Base-by-base conservation (phyloP, 768 basidiomycete species). In the Lyophyllum shimeji region DNA sequence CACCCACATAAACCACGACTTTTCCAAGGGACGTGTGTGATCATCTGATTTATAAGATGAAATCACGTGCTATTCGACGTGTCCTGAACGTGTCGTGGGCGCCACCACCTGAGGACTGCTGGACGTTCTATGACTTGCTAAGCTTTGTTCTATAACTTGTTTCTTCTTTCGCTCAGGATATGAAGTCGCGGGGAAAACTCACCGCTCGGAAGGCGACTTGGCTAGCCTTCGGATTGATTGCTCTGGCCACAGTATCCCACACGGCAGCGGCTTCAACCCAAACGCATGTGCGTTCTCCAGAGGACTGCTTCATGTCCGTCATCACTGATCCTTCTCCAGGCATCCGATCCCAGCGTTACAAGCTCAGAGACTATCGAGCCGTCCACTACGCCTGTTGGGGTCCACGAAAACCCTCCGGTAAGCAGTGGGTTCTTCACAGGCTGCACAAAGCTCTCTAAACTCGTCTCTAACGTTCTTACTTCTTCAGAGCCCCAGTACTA, bases 161-260 rank as follows among this genome's bases (percentile, higher is more conserved):
- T 24, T 50, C 12, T 33, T 54, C 39, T 13, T 43, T 12, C 50
- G 23, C 17, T 31, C 12, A 24, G 27, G 37, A 39, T 23, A 66
- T 66, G 67, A 65, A 65, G 50, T 51, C 60, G 42, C 65, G 64
- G 62, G 66, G 63, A 56, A 71, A 69, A 60, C 60, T 68, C 48
- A 72, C 65, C 60, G 67, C 73, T 53, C 66, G 75, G 61, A 81
- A 79, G 63, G 81, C 81, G 45, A 72, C 77, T 46, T 86, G 85
- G 84, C 67, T 86, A 44, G 82, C 82, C 47, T 83, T 85, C 69
- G 82, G 80, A 54, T 74, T 86, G 60, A 71, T 84, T 60, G 80
- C 79, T 52, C 66, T 85, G 21, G 70, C 79, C 39, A 75, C 73
- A 24, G 66, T 77, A 43, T 71, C 79, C 52, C 74, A 76, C 31